phyloP scores from a whole-genome alignment of 306 rosid genomes.

The Fragaria nilgerrensis region DNA sequence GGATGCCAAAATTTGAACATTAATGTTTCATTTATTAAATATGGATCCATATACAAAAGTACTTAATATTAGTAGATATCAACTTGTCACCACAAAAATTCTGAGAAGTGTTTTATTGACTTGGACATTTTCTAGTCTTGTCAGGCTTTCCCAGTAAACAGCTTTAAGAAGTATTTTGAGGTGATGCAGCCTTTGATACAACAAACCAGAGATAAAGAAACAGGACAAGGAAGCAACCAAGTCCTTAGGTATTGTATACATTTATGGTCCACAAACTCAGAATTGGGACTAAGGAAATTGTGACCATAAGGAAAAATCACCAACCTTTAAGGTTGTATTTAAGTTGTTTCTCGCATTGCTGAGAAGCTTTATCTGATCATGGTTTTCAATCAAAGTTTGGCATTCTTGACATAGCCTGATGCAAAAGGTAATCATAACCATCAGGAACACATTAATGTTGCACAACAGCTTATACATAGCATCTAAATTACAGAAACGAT shows the following conservation, averaged over 20 bases:
- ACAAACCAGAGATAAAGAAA: background rate
- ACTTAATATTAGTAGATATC: background rate
- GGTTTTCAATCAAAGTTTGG: slow-evolving; percentile 91
- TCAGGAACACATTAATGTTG: background rate
- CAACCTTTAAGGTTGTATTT: slow-evolving; percentile 89
- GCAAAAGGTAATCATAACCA: slow-evolving; percentile 27
- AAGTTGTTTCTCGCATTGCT: slow-evolving; percentile 97
- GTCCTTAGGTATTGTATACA: background rate
- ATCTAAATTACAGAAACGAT: slow-evolving; percentile 5
- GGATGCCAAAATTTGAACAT: background rate
- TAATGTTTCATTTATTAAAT: background rate
- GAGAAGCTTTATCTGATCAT: slow-evolving; percentile 97
- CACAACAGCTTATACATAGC: background rate
- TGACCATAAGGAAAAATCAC: slow-evolving; percentile 16
- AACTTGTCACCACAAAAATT: background rate
- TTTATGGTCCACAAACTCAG: background rate
- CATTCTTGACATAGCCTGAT: slow-evolving; percentile 89
- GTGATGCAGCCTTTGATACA: background rate
- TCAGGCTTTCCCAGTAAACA: background rate
- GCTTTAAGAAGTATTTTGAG: background rate
- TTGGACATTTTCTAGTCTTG: background rate
- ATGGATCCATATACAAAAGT: background rate
- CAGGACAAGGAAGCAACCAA: background rate
- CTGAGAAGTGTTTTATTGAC: background rate
- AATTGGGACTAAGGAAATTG: background rate